These are phyloP conservation scores for Yamadazyma diospyri DNA, from an alignment of 1,139 yeast genomes.

Conservation along the genomic window DNA sequence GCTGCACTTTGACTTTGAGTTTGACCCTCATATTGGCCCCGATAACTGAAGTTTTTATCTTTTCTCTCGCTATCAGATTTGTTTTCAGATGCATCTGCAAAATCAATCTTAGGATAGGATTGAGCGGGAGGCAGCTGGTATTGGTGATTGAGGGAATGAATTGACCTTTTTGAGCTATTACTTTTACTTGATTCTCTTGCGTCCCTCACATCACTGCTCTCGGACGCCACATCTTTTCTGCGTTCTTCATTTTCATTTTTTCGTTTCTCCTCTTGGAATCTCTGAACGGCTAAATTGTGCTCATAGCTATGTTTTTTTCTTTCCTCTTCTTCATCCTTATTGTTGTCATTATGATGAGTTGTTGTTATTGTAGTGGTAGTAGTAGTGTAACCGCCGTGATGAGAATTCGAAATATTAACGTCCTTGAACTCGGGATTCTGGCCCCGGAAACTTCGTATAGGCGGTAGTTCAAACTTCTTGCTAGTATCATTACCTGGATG, in stretches of 20 bases:
- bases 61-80: not conserved
- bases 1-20: not conserved
- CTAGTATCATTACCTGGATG: not conserved
- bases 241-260: conserved; percentile 6
- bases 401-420: not conserved
- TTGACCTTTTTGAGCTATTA: not conserved
- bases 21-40: not conserved
- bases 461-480: conserved; percentile 7
- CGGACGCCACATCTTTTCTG: not conserved
- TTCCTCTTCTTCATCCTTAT: conserved; percentile 7
- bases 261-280: conserved; percentile 8
- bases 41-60: not conserved
- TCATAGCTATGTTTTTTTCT: conserved; percentile 7
- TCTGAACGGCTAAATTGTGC: conserved; percentile 11
- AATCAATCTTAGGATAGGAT: not conserved
- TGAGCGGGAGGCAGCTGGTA: not conserved
- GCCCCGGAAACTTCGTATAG: conserved; percentile 4
- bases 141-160: not conserved
- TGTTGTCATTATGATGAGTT: conserved; percentile 10
- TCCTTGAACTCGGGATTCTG: conserved; percentile 2
- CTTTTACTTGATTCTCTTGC: not conserved
- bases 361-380: conserved; percentile 16
- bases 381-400: conserved; percentile 10
- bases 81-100: not conserved
- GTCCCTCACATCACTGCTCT: not conserved